Conservation (phyloP, 305 asterid species). For the Solanum hybrid region DNA sequence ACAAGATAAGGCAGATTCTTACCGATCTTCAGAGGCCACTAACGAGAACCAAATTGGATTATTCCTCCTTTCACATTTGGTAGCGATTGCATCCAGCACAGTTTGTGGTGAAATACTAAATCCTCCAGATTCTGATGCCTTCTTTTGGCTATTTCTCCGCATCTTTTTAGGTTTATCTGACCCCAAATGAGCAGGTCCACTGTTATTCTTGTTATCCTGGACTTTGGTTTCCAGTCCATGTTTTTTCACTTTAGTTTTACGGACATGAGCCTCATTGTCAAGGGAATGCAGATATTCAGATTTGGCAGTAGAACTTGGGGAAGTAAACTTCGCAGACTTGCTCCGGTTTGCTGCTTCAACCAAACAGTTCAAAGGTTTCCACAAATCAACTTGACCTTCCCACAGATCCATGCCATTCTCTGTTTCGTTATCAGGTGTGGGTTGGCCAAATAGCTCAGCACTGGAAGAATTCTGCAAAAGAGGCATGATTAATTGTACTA, state of each 20-base stretch:
- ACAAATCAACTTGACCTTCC: slow-evolving; percentile 18
- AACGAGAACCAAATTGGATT: slow-evolving; percentile 30
- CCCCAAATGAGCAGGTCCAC: slow-evolving; percentile 26
- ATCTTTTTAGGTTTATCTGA: slow-evolving; percentile 46
- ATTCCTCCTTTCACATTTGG: slow-evolving; percentile 13
- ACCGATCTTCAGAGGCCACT: slow-evolving; percentile 37
- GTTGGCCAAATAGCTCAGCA: slow-evolving; percentile 9
- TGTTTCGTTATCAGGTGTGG: slow-evolving; percentile 6
- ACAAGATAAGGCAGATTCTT: slow-evolving; percentile 18
- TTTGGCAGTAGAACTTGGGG: slow-evolving; percentile 21
- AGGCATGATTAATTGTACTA: neutral
- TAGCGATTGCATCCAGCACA: slow-evolving; percentile 11
- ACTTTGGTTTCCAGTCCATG: slow-evolving; percentile 29
- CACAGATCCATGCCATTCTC: slow-evolving; percentile 10
- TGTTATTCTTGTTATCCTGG: slow-evolving; percentile 36
- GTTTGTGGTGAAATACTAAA: slow-evolving; percentile 41
- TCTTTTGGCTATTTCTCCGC: slow-evolving; percentile 31
- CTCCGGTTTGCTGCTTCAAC: slow-evolving; percentile 26
- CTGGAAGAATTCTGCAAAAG: slow-evolving; percentile 10
- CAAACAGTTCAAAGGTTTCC: slow-evolving; percentile 25
- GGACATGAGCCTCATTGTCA: slow-evolving; percentile 25
- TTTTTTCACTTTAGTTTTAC: slow-evolving; percentile 31
- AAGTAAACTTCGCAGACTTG: slow-evolving; percentile 14
- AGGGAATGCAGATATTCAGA: slow-evolving; percentile 25
- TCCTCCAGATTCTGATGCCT: slow-evolving; percentile 27